These are phyloP conservation scores for Penicillium griseofulvum DNA, from an alignment of 2,329 filamentous ascomycete species.

Conservation along the genomic window DNA sequence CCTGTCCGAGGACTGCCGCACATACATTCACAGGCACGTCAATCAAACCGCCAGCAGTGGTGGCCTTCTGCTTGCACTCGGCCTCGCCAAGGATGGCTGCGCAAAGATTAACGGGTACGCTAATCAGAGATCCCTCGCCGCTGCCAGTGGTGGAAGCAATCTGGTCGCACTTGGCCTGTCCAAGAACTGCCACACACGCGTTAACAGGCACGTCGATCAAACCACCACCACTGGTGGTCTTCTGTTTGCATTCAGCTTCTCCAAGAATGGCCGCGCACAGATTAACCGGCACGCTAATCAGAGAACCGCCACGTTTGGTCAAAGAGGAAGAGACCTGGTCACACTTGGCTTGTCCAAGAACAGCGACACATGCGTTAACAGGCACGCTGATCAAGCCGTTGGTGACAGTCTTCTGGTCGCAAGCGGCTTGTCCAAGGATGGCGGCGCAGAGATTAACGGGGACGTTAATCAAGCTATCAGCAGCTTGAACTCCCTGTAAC, in stretches of 20 bases:
- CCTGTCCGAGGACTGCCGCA: constrained; percentile 23
- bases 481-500: constrained; percentile 12
- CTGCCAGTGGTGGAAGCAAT: constrained; percentile 1
- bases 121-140: constrained; percentile 21
- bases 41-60: constrained; percentile 19
- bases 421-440: constrained; percentile 25
- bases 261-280: constrained; percentile 26
- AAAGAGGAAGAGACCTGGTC: constrained; percentile 17
- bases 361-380: constrained; percentile 22
- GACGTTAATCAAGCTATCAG: constrained; percentile 17
- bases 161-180: constrained; percentile 26
- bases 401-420: constrained; percentile 18
- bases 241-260: constrained; percentile 23
- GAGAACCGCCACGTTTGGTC: background rate
- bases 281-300: constrained; percentile 27
- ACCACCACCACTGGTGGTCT: constrained; percentile 12
- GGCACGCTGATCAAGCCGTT: constrained; percentile 24
- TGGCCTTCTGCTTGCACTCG: constrained; percentile 21
- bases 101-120: constrained; percentile 25
- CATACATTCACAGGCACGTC: constrained; percentile 25
- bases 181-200: constrained; percentile 23
- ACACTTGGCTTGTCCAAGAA: constrained; percentile 25
- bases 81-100: constrained; percentile 23
- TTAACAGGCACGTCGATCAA: constrained; percentile 27
- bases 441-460: constrained; percentile 25